Evolutionary conservation across 2,329 filamentous ascomycete species (phyloP).

Genomic region (Ceratocystis smalleyi): DNA sequence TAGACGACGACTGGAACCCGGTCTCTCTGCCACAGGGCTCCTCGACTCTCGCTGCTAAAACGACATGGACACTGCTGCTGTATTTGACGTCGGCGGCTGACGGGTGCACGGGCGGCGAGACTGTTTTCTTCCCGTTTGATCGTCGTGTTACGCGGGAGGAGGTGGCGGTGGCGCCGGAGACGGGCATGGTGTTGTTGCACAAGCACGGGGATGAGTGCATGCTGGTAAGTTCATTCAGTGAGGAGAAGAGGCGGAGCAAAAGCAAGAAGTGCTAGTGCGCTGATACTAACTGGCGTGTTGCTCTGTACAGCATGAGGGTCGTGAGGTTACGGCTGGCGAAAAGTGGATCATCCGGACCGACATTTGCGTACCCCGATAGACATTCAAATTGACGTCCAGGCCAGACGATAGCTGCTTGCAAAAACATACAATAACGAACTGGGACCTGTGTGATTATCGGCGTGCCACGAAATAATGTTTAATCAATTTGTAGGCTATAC

Average conservation of each 20-base stretch:
- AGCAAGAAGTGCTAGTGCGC: background rate
- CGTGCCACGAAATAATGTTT: background rate
- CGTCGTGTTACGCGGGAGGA: slow-evolving; percentile 42
- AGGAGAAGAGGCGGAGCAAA: background rate
- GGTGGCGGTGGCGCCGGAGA: slow-evolving; percentile 57
- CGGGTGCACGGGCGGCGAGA: slow-evolving; percentile 72
- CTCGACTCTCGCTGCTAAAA: slow-evolving; percentile 33
- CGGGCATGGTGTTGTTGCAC: slow-evolving; percentile 75
- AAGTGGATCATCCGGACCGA: slow-evolving; percentile 88
- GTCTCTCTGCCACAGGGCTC: slow-evolving; percentile 36
- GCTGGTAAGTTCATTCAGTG: slow-evolving; percentile 36
- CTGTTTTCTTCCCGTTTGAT: slow-evolving; percentile 72
- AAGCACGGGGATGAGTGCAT: slow-evolving; percentile 81
- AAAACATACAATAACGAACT: too few relatives aligned
- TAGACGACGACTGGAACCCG: slow-evolving; percentile 77
- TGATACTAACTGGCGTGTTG: background rate
- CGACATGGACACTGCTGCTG: slow-evolving; percentile 81
- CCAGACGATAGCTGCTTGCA: too few relatives aligned
- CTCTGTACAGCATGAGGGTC: slow-evolving; percentile 54
- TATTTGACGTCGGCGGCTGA: slow-evolving; percentile 66
- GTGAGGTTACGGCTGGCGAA: slow-evolving; percentile 62
- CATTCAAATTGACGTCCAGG: background rate
- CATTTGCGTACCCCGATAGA: slow-evolving; percentile 40
- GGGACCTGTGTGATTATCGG: too few relatives aligned
- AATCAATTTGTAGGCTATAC: background rate